Base-by-base conservation (phyloP, 257 asterid genomes). In the Nicotiana knightiana region DNA sequence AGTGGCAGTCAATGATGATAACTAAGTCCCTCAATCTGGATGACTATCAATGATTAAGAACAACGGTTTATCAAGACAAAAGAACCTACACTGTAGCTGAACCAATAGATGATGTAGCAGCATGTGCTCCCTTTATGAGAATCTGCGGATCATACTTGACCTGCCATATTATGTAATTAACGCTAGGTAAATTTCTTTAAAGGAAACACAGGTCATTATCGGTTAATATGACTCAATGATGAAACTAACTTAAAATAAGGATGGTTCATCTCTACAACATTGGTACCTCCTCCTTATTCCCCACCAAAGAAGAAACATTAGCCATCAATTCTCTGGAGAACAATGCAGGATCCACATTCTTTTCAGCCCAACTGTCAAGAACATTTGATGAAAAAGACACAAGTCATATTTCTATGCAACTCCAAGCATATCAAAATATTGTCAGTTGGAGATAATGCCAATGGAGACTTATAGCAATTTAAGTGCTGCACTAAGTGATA, bases 231-330 rank as follows among this genome's bases (percentile, higher is more conserved):
- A 30, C 3, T 3, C 3, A 55, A 37, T 15, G 13, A 33, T 48
- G 24, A n/a, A 12, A 59, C 37, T 5, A 77, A 43, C 17, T 32
- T 28, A 33, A 8, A 59, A 53, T 33, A 26, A 64, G 57, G 63
- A 64, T n/a, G 24, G 32, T 32, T 21, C 17, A 73, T 28, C n/a
- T 51, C n/a, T 59, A 39, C 18, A 80, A 75, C 80, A 83, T 43
- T 67, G 78, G 82, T 81, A 94, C 98, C 97, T 94, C 97, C 97
- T 94, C 97, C 80, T 88, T 89, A 83, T 92, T 93, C 80, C 87
- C 90, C 54, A 92, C 92, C 3, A 92, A 82, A 67, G 83, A 84
- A 55, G 88, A 84, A 68, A 89, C 95, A 63, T 85, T 87, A 37
- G 91, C 71, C 84, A 93, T 92, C 80, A 94, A 82, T 87, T 94